Evolutionary conservation across 371 early-diverging fungal genomes (phyloP), one percentile per base, ranked within the genome.

Genomic region (Rhizomucor miehei): DNA sequence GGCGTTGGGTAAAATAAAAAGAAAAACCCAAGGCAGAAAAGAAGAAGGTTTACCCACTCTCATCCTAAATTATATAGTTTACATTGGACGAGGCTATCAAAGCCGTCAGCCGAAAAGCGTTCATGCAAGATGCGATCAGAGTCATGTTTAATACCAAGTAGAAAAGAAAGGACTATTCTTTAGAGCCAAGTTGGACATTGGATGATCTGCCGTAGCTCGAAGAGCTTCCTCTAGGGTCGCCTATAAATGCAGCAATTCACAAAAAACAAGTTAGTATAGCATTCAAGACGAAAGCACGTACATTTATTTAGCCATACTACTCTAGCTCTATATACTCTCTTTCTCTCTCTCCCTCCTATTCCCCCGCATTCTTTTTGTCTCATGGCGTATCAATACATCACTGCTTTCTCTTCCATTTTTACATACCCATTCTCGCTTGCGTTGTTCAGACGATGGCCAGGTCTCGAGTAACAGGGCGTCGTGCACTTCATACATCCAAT

Each of bases 1-100:
- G 85, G 36, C 70, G 66, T 59, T 85, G 83, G 85, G 84, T 84
- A 71, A 67, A 57, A n/a, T n/a, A n/a, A n/a, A n/a, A n/a, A n/a
- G n/a, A n/a, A n/a, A n/a, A n/a, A n/a, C n/a, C n/a, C n/a, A 41
- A n/a, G n/a, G 12, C 12, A 21, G 43, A 8, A 16, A 44, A 23
- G 19, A 44, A 35, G 20, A n/a, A n/a, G n/a, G n/a, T n/a, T n/a
- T n/a, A n/a, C n/a, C n/a, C n/a, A n/a, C n/a, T n/a, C n/a, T n/a
- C n/a, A n/a, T n/a, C n/a, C n/a, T n/a, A n/a, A n/a, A n/a, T n/a
- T n/a, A n/a, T n/a, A 38, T 67, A 84, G 84, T 82, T 79, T 54
- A 62, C 79, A 10, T 80, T 65, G 48, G 78, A 82, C 25, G 83
- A 85, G 45, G 85, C 85, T 9, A 64, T 73, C 46, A 23, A 55